A percentile compares a stretch with the other conserved stretches of the same genome.
Evolutionary conservation across 1,284 basidiomycete species (phyloP).

Genomic region (Neonothopanus nambi): DNA sequence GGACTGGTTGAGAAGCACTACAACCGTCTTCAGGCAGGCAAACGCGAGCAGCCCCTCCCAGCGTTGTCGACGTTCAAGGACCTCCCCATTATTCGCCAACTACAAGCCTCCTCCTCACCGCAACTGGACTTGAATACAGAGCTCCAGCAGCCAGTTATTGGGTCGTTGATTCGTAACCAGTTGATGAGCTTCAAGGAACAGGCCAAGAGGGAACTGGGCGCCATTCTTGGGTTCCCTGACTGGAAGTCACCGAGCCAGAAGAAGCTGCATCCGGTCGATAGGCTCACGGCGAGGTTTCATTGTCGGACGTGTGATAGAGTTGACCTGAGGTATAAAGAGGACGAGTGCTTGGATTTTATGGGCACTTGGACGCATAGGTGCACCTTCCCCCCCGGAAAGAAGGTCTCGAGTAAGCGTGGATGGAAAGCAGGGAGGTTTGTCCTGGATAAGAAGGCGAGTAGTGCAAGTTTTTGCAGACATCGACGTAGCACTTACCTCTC

Average conservation of each 20-base stretch:
- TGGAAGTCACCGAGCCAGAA: constrained; percentile 50
- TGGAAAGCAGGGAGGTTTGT: constrained; percentile 56
- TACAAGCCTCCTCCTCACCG: constrained; percentile 29
- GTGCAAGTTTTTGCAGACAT: neutral
- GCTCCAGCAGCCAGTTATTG: constrained; percentile 32
- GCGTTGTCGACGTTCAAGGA: constrained; percentile 43
- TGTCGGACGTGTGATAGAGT: constrained; percentile 52
- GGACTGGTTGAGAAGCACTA: constrained; percentile 33
- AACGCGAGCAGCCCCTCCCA: constrained; percentile 33
- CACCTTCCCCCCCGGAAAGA: constrained; percentile 27
- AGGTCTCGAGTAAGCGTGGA: constrained; percentile 17
- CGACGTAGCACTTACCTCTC: neutral
- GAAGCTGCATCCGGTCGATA: constrained; percentile 53
- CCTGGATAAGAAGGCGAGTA: constrained; percentile 54
- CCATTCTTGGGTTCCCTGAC: constrained; percentile 44
- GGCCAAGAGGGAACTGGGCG: constrained; percentile 43
- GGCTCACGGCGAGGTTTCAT: constrained; percentile 57
- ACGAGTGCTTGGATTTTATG: constrained; percentile 51
- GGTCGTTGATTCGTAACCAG: constrained; percentile 43
- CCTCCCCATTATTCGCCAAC: constrained; percentile 39
- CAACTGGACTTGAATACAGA: constrained; percentile 24
- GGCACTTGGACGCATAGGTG: constrained; percentile 63
- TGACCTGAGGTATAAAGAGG: constrained; percentile 32
- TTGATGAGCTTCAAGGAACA: constrained; percentile 48
- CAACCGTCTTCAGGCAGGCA: constrained; percentile 29